Conservation (phyloP, 192 early-diverging fungal genomes). For the Mortierella claussenii region DNA sequence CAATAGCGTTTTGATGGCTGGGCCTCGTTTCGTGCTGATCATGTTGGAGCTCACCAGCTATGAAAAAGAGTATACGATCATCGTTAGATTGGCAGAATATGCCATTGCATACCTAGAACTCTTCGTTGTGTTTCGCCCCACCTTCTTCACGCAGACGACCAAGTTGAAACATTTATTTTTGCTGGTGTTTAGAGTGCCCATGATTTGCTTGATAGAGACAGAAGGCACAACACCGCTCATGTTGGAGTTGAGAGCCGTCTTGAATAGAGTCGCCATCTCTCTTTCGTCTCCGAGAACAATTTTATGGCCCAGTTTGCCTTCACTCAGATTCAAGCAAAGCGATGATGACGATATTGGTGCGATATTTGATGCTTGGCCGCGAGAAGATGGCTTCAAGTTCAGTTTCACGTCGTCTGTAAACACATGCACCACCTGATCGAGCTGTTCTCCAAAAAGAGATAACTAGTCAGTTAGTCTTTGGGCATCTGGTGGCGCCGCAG, state of each 20-base stretch:
- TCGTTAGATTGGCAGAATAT: not conserved
- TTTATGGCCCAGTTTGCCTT: conserved; percentile 35
- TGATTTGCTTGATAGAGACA: conserved; percentile 16
- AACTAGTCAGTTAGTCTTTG: too few species aligned
- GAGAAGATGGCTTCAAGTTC: conserved; percentile 1
- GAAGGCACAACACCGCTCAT: conserved; percentile 11
- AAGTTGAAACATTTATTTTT: conserved; percentile 21
- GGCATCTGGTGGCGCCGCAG: too few species aligned
- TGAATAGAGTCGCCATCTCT: conserved; percentile 19
- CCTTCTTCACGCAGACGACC: conserved; percentile 39
- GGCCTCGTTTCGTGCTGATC: conserved; percentile 31
- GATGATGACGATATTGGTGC: conserved; percentile 17
- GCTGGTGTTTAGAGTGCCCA: not conserved
- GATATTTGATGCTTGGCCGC: not conserved
- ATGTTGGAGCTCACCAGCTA: conserved; percentile 11
- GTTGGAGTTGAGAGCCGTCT: conserved; percentile 23
- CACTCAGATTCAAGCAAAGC: conserved; percentile 16
- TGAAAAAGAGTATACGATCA: not conserved
- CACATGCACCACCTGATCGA: conserved; percentile 45
- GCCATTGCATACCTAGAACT: not conserved
- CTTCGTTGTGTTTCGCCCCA: not conserved
- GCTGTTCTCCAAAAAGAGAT: too few species aligned
- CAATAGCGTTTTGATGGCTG: conserved; percentile 6
- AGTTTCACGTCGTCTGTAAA: conserved; percentile 43
- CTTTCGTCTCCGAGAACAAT: conserved; percentile 21